A percentile compares a stretch with the other conserved stretches of the same genome.
Evolutionary conservation across 352 stramenopile species (phyloP).

Genomic region (Pseudoperonospora humuli): DNA sequence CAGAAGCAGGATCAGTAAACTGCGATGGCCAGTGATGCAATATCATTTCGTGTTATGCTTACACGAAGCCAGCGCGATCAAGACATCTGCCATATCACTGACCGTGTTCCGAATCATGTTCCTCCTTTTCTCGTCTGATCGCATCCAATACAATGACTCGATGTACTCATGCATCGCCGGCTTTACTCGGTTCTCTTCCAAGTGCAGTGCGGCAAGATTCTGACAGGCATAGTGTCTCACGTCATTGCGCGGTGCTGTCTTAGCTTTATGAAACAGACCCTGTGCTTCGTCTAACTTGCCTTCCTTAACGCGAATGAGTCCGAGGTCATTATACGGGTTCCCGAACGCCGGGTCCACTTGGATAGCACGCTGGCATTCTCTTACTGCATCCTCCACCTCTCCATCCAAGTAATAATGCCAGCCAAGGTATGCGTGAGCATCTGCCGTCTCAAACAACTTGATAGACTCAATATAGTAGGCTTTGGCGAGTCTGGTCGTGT

Average conservation of each 20-base stretch:
- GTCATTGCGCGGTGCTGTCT: slow-evolving; percentile 49
- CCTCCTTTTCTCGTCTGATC: slow-evolving; percentile 27
- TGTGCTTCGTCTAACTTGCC: slow-evolving; percentile 47
- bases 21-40: neutral
- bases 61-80: slow-evolving; percentile 43
- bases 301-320: slow-evolving; percentile 52
- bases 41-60: slow-evolving; percentile 8
- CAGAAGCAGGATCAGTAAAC: slow-evolving; percentile 8
- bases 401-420: slow-evolving; percentile 64
- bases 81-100: slow-evolving; percentile 52
- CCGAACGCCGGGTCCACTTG: slow-evolving; percentile 59
- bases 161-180: slow-evolving; percentile 68
- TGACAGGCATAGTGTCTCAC: slow-evolving; percentile 60
- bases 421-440: slow-evolving; percentile 58
- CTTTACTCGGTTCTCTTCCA: slow-evolving; percentile 60
- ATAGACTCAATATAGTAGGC: slow-evolving; percentile 65
- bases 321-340: slow-evolving; percentile 70
- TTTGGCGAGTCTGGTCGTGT: slow-evolving; percentile 53
- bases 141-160: slow-evolving; percentile 65
- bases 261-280: slow-evolving; percentile 55
- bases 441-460: slow-evolving; percentile 53
- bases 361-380: slow-evolving; percentile 54
- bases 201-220: slow-evolving; percentile 53
- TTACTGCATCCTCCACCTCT: slow-evolving; percentile 39
- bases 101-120: slow-evolving; percentile 61